Evolutionary conservation across 75 land plant genomes (phyloP), one percentile per base, ranked within the genome.

Genomic region (Isoetes taiwanensis): DNA sequence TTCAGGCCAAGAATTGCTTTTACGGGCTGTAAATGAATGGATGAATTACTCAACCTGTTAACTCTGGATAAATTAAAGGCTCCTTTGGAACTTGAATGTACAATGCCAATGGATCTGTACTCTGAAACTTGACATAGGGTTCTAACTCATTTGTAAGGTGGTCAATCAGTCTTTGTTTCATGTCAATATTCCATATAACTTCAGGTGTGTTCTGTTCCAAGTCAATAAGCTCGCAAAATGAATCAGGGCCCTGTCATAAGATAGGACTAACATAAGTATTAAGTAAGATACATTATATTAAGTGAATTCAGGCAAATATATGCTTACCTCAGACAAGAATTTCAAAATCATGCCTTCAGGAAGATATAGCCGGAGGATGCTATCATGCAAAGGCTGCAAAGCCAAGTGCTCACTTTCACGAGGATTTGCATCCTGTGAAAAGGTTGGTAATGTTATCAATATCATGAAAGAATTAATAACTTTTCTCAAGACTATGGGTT

Each of bases 341-440:
- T 72, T 75, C 70, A 75, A 25, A 41, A 71, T 65, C 34, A 75
- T 32, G n/a, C 78, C 78, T 37, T 75, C 70, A 2, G 78, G 78
- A 5, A 75, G 28, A 38, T 74, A 75, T 11, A 72, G 43, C 14
- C 35, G 63, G 30, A 75, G 75, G 33, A 55, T 66, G 52, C 78
- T 74, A 56, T 53, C 57, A 29, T 59, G 64, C 73, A 73, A 74
- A 30, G 77, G 53, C 31, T n/a, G n/a, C n/a, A n/a, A n/a, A n/a
- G n/a, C n/a, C n/a, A 33, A 62, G 55, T 63, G 73, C 52, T 73
- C 73, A 43, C 20, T 46, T 24, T 61, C 34, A n/a, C n/a, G n/a
- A n/a, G 68, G 58, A 17, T 65, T 42, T 12, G 52, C 34, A 43
- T 58, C 63, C 64, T 65, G 68, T 20, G n/a, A 21, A 53, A 53